phyloP scores from a whole-genome alignment of 352 stramenopile species.

The Ophiocytium majus region DNA sequence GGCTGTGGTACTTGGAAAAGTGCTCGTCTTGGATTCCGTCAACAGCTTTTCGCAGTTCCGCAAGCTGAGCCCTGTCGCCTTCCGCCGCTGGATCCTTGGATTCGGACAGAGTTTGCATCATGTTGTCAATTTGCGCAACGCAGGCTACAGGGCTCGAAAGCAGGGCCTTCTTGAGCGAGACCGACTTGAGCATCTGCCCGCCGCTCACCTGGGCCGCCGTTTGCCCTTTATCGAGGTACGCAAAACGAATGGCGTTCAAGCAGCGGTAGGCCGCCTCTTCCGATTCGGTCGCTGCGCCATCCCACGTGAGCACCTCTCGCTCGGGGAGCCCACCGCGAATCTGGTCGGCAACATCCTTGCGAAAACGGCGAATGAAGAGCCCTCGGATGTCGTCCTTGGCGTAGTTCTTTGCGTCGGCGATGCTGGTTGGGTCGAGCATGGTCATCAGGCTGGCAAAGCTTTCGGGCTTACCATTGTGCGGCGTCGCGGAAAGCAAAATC shows the following conservation, averaged over 20 bases:
- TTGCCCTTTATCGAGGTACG: not conserved
- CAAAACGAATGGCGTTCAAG: not conserved
- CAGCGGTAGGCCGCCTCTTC: no score
- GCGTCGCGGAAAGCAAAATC: conserved; percentile 7
- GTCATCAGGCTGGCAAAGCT: not conserved
- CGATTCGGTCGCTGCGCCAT: no score
- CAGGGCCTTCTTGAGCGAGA: not conserved
- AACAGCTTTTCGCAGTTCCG: no score
- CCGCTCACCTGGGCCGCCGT: not conserved
- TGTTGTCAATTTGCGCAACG: not conserved
- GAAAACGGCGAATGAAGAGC: not conserved
- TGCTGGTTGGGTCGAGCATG: not conserved
- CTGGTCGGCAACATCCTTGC: not conserved
- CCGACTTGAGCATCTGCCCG: not conserved
- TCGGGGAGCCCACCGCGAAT: not conserved
- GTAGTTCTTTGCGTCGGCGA: not conserved
- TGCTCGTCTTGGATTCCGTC: no score
- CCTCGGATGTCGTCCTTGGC: not conserved
- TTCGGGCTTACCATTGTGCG: not conserved
- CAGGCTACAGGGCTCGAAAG: not conserved
- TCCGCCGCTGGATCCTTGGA: no score
- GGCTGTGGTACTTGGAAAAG: no score
- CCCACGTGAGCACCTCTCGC: not conserved
- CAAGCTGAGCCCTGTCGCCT: no score
- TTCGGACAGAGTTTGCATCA: no score